Percentiles rank a stretch among this genome's conserved stretches.
Evolutionary conservation across 139 green algal genomes (phyloP).

Genomic region (Yamagishiella unicocca): DNA sequence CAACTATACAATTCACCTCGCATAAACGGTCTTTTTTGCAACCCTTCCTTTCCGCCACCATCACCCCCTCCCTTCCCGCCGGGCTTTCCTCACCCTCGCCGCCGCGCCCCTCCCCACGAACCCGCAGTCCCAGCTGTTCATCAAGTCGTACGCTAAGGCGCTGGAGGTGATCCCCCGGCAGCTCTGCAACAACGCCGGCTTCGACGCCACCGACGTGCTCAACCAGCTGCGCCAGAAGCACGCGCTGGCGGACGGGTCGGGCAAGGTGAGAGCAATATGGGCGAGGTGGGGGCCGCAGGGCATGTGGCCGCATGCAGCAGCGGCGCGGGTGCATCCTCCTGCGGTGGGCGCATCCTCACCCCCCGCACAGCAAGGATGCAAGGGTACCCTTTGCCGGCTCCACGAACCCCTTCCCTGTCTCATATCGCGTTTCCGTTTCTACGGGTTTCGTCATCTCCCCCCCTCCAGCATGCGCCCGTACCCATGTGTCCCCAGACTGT

Average conservation of each 20-base stretch:
- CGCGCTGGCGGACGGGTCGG: conserved; percentile 63
- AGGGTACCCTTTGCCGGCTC: too few relatives aligned
- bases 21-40: too few relatives aligned
- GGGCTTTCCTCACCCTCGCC: background rate
- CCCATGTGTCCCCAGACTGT: too few relatives aligned
- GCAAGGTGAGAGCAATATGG: conserved; percentile 56
- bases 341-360: too few relatives aligned
- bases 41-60: background rate
- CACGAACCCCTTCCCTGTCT: too few relatives aligned
- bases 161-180: conserved; percentile 96
- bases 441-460: too few relatives aligned
- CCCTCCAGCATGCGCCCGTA: too few relatives aligned
- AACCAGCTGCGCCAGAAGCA: conserved; percentile 99
- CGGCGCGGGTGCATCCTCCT: too few relatives aligned
- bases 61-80: background rate
- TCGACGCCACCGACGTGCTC: conserved; percentile 98
- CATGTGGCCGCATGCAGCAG: too few relatives aligned
- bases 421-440: too few relatives aligned
- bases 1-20: background rate
- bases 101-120: background rate
- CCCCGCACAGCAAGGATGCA: too few relatives aligned
- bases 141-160: conserved; percentile 92
- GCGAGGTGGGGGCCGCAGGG: too few relatives aligned
- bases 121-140: conserved; percentile 95
- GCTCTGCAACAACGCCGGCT: conserved; percentile 97